These are phyloP conservation scores for Prosopis cineraria DNA, from an alignment of 306 rosid species.

Conservation along the genomic window DNA sequence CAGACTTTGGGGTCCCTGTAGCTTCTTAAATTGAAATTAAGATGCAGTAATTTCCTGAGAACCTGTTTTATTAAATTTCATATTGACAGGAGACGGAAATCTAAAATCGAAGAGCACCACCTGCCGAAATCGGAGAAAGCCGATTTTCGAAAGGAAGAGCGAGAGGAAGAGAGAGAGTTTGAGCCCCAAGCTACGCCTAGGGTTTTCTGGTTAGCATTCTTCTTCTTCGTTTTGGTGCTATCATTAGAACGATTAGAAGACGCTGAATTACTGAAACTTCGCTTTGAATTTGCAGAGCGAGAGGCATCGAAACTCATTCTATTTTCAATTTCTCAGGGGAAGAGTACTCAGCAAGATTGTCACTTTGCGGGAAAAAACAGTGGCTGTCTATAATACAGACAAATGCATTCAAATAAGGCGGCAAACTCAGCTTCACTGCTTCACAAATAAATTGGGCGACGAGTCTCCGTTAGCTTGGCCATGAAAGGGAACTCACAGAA, in stretches of 20 bases:
- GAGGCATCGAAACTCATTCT: constrained; percentile 60
- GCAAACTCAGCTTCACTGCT: constrained; percentile 20
- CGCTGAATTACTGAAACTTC: constrained; percentile 46
- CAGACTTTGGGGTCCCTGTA: neutral
- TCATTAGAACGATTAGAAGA: constrained; percentile 46
- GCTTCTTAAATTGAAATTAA: neutral
- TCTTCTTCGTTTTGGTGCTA: constrained; percentile 35
- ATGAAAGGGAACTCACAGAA: too few species aligned
- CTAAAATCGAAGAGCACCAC: constrained; percentile 24
- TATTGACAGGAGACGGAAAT: neutral
- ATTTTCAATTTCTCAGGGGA: neutral
- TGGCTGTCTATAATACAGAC: too few species aligned
- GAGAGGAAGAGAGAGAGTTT: constrained; percentile 52
- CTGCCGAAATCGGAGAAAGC: constrained; percentile 76
- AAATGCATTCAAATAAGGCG: constrained; percentile 46
- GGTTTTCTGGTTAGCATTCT: constrained; percentile 68
- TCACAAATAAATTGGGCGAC: neutral
- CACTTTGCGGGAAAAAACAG: neutral
- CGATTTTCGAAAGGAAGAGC: constrained; percentile 51
- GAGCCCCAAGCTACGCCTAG: constrained; percentile 86
- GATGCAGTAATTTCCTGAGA: neutral
- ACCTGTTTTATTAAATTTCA: neutral
- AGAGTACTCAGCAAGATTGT: constrained; percentile 24
- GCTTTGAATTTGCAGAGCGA: constrained; percentile 65
- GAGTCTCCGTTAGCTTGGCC: too few species aligned